phyloP scores from a whole-genome alignment of 139 green algal genomes.

The Chlamydomonas incerta region DNA sequence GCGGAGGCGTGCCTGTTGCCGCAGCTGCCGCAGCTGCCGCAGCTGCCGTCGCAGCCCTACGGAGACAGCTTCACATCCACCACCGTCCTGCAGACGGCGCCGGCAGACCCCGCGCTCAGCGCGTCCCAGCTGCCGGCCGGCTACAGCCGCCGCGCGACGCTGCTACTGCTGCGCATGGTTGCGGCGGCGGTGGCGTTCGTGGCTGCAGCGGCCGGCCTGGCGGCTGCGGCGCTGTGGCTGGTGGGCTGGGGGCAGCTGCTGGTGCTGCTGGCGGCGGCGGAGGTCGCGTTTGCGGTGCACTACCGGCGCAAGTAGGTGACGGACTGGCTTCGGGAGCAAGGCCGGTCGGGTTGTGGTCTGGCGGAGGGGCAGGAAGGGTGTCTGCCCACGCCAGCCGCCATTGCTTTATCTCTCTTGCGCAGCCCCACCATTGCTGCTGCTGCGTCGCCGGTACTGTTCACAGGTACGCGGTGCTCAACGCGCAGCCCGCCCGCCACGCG shows the following conservation, averaged over 20 bases:
- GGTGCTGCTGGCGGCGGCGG: not conserved
- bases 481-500: constrained; percentile 16
- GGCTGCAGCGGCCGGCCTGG: not conserved
- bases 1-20: too few species aligned
- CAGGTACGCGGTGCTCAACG: constrained; percentile 35
- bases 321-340: too few species aligned
- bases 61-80: not conserved
- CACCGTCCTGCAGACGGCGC: constrained; percentile 30
- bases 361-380: too few species aligned
- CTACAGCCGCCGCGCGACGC: not conserved
- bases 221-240: not conserved
- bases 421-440: not conserved
- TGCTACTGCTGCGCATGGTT: constrained; percentile 5
- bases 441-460: not conserved
- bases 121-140: not conserved
- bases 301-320: constrained; percentile 22
- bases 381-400: not conserved
- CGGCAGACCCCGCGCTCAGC: constrained; percentile 4
- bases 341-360: too few species aligned
- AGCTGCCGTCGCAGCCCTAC: not conserved
- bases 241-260: not conserved
- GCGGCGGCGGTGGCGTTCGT: not conserved
- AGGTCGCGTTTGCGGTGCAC: constrained; percentile 5
- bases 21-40: too few species aligned
- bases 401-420: not conserved